Evolutionary conservation across 2,329 filamentous ascomycete genomes (phyloP).

Genomic region (Talaromyces rugulosus): DNA sequence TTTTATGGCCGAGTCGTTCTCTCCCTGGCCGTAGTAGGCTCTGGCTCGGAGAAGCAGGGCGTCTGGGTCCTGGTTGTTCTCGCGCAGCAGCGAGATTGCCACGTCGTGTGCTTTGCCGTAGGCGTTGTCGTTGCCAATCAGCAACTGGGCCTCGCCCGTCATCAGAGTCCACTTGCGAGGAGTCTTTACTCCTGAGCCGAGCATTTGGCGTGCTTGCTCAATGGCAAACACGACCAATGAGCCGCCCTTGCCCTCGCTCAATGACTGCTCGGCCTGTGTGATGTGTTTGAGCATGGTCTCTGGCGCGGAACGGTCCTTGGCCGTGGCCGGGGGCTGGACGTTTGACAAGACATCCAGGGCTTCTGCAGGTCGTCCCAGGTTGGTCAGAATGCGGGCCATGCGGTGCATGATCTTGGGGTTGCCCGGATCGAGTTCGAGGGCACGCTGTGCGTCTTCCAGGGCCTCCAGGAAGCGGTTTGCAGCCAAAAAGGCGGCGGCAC

Average conservation of each 20-base stretch:
- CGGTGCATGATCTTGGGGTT: conserved; percentile 87
- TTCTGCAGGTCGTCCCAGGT: conserved; percentile 78
- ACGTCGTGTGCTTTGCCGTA: conserved; percentile 90
- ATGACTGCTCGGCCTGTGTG: conserved; percentile 70
- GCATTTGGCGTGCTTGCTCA: conserved; percentile 78
- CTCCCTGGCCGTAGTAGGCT: conserved; percentile 83
- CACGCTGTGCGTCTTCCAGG: conserved; percentile 78
- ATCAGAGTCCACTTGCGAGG: conserved; percentile 93
- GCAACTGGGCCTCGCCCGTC: conserved; percentile 85
- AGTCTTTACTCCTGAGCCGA: conserved; percentile 70
- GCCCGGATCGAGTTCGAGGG: conserved; percentile 75
- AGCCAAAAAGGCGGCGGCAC: conserved; percentile 90
- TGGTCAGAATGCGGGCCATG: conserved; percentile 84
- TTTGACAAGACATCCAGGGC: conserved; percentile 76
- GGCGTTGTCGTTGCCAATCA: conserved; percentile 85
- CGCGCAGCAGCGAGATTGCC: conserved; percentile 78
- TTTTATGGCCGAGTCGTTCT: conserved; percentile 90
- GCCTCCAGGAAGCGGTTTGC: conserved; percentile 74
- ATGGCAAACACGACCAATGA: conserved; percentile 91
- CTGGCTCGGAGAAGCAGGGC: conserved; percentile 85
- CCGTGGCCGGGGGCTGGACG: conserved; percentile 74
- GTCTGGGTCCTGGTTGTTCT: conserved; percentile 89
- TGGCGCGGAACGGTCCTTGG: conserved; percentile 80
- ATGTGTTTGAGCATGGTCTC: conserved; percentile 81
- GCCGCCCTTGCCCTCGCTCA: conserved; percentile 70